Conservation (phyloP, 306 rosid species). For the Cercis canadensis region DNA sequence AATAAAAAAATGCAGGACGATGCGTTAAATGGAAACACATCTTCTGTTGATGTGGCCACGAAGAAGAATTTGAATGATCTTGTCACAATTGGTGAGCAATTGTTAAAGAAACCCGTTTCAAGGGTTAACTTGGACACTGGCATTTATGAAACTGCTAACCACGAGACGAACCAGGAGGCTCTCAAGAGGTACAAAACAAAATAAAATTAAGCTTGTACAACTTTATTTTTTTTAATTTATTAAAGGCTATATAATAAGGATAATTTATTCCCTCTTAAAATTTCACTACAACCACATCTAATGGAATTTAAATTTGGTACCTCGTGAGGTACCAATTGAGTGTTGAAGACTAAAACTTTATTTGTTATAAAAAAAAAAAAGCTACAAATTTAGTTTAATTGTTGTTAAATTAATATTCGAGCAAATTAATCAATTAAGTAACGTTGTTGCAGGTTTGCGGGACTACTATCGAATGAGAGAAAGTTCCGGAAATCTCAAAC, state of each 20-base stretch:
- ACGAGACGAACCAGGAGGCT: constrained; percentile 57
- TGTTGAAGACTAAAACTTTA: background rate
- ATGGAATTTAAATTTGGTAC: no score
- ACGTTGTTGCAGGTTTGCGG: constrained; percentile 47
- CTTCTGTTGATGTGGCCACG: constrained; percentile 62
- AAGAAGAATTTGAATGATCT: constrained; percentile 48
- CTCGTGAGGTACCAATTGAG: no score
- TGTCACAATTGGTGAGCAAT: constrained; percentile 44
- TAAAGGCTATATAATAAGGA: no score
- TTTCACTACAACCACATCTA: no score
- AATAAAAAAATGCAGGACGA: constrained; percentile 48
- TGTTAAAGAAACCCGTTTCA: constrained; percentile 59
- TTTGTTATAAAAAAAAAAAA: no score
- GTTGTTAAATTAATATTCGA: background rate
- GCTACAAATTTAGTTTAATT: no score
- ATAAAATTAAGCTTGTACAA: no score
- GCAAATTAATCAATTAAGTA: background rate
- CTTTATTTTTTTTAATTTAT: no score
- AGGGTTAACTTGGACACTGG: constrained; percentile 59
- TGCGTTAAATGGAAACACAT: constrained; percentile 31
- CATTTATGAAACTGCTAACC: constrained; percentile 25
- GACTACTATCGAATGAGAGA: constrained; percentile 50
- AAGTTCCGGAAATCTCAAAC: constrained; percentile 37
- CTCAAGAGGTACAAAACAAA: constrained; percentile 48
- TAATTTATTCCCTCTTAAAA: background rate